Conservation (phyloP, 2,329 filamentous ascomycete genomes). For the Dactylellina sp. region DNA sequence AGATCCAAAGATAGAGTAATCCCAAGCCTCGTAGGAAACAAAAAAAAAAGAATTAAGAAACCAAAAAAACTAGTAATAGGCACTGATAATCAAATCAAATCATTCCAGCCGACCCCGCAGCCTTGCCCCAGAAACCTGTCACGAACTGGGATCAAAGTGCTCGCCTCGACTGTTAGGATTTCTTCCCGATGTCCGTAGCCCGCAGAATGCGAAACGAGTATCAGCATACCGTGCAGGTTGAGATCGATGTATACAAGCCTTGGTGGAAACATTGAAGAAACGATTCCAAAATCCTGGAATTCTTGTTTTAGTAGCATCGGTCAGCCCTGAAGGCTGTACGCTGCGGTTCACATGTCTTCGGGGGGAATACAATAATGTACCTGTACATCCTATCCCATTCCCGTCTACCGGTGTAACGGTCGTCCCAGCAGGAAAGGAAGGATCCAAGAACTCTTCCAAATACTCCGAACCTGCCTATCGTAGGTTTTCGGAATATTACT, state of each 20-base stretch:
- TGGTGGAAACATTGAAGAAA: slow-evolving; percentile 8
- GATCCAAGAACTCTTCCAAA: slow-evolving; percentile 17
- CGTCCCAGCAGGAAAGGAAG: not conserved
- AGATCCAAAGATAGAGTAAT: slow-evolving; percentile 10
- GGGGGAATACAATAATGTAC: too few relatives aligned
- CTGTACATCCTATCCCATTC: not conserved
- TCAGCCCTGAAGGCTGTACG: not conserved
- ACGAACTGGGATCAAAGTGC: not conserved
- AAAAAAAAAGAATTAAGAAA: not conserved
- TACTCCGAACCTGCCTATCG: not conserved
- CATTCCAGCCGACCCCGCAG: not conserved
- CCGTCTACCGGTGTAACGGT: slow-evolving; percentile 8
- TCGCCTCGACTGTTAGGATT: slow-evolving; percentile 32
- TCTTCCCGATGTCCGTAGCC: slow-evolving; percentile 14
- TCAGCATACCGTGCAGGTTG: not conserved
- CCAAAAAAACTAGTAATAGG: not conserved
- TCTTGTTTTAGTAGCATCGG: not conserved
- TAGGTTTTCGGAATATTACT: slow-evolving; percentile 3
- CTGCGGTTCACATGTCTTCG: too few relatives aligned
- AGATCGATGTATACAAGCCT: not conserved
- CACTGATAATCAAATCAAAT: not conserved
- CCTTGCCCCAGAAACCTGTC: slow-evolving; percentile 23
- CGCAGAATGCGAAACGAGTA: slow-evolving; percentile 4
- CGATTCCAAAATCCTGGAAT: not conserved
- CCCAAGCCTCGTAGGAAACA: not conserved